Evolutionary conservation across 139 green algal species (phyloP).

Genomic region (Chlorella sp.): DNA sequence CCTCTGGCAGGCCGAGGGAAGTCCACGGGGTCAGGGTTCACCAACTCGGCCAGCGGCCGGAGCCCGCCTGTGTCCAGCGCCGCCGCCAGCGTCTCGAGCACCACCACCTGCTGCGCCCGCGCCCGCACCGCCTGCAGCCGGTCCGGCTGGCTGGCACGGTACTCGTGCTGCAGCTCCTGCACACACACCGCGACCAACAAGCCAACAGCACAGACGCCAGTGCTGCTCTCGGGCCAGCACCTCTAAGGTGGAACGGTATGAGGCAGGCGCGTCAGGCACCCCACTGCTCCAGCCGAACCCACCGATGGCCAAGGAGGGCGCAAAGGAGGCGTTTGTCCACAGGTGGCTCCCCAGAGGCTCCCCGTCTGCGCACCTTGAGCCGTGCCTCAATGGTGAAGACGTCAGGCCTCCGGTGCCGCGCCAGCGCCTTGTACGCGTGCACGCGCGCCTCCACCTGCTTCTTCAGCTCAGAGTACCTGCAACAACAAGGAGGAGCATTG

Average conservation of each 20-base stretch:
- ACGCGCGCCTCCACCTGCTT: slow-evolving; percentile 27
- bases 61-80: slow-evolving; percentile 20
- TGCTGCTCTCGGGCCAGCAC: too few species aligned
- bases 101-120: slow-evolving; percentile 11
- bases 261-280: too few species aligned
- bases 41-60: slow-evolving; percentile 16
- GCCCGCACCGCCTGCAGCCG: slow-evolving; percentile 1
- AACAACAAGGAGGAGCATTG: too few species aligned
- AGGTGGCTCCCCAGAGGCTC: too few species aligned
- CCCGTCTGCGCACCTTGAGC: slow-evolving; percentile 16
- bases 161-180: slow-evolving; percentile 14
- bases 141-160: background rate
- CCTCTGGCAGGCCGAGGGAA: slow-evolving; percentile 12
- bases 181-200: too few species aligned
- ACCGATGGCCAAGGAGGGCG: too few species aligned
- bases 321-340: too few species aligned
- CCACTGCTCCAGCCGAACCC: too few species aligned
- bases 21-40: slow-evolving; percentile 9
- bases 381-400: slow-evolving; percentile 7
- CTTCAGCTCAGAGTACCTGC: slow-evolving; percentile 22
- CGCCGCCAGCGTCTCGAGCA: slow-evolving; percentile 14
- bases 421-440: slow-evolving; percentile 23
- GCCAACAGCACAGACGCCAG: too few species aligned
- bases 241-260: too few species aligned
- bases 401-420: slow-evolving; percentile 12